These are phyloP conservation scores for Discostella stelligeroides DNA, from an alignment of 108 stramenopile species.

Conservation along the genomic window DNA sequence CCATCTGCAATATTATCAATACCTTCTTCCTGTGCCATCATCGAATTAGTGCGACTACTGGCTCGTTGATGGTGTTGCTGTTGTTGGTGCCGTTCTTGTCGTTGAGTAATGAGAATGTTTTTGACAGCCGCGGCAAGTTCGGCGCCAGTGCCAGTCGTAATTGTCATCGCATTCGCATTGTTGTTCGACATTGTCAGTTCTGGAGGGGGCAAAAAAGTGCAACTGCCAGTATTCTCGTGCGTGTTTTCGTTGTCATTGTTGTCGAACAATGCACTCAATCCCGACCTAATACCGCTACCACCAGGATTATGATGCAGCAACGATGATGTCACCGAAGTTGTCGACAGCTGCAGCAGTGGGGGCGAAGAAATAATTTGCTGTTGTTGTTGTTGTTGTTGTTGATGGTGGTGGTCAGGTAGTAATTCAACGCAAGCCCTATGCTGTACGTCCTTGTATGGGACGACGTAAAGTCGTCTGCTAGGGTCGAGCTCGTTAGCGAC, in stretches of 20 bases:
- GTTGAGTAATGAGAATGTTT: no score
- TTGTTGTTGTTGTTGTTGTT: no score
- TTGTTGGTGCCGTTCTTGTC: no score
- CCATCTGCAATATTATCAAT: no score
- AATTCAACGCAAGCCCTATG: slow-evolving; percentile 45
- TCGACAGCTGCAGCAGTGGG: neutral
- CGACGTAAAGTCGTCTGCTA: slow-evolving; percentile 47
- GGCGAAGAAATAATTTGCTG: neutral
- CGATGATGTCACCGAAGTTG: no score
- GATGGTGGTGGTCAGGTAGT: no score
- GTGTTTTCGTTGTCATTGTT: neutral
- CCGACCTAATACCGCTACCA: slow-evolving; percentile 7
- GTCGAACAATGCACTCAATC: slow-evolving; percentile 14
- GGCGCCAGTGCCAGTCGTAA: slow-evolving; percentile 24
- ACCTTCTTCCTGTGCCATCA: no score
- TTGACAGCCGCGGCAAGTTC: slow-evolving; percentile 23
- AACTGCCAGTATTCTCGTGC: neutral
- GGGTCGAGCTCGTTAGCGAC: slow-evolving; percentile 46
- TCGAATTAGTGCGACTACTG: no score
- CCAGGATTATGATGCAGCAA: no score
- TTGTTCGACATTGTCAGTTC: neutral
- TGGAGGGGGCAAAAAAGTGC: neutral
- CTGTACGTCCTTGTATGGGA: slow-evolving; percentile 71
- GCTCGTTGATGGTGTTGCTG: no score
- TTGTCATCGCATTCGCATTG: slow-evolving; percentile 13